Evolutionary conservation across 306 rosid species (phyloP).

Genomic region (Myrica gale): DNA sequence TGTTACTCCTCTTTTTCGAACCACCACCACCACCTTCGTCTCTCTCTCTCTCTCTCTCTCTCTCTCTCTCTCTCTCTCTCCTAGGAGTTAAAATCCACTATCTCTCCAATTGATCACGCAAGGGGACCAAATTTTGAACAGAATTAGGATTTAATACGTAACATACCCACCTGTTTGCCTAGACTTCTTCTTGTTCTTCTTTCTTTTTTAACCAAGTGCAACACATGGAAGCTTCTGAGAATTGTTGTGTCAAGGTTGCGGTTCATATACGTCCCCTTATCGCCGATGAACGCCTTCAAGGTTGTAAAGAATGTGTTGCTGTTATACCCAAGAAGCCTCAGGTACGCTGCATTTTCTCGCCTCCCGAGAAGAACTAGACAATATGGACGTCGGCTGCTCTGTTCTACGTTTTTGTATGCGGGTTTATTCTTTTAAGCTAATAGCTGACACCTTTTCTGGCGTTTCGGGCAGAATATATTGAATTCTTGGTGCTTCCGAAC

Average conservation of each 20-base stretch:
- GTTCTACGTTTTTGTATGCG: background rate
- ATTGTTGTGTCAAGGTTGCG: slow-evolving; percentile 75
- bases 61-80: slow-evolving; percentile 4
- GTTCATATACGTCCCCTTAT: slow-evolving; percentile 83
- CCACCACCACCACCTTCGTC: background rate
- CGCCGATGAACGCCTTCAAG: slow-evolving; percentile 66
- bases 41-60: slow-evolving; percentile 1
- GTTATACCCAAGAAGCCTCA: slow-evolving; percentile 59
- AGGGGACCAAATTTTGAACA: slow-evolving; percentile 4
- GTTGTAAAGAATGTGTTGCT: slow-evolving; percentile 65
- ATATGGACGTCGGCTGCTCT: slow-evolving; percentile 6
- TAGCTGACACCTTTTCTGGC: background rate
- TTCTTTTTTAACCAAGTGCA: background rate
- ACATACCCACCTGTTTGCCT: background rate
- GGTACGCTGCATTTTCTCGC: slow-evolving; percentile 36
- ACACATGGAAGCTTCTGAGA: slow-evolving; percentile 63
- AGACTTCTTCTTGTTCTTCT: background rate
- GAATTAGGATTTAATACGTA: slow-evolving; percentile 10
- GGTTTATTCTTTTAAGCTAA: slow-evolving; percentile 2
- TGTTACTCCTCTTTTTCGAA: slow-evolving; percentile 25
- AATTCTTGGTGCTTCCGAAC: background rate
- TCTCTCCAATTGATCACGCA: slow-evolving; percentile 31
- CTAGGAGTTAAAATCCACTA: slow-evolving; percentile 7
- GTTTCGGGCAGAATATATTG: background rate
- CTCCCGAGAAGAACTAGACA: background rate